Evolutionary conservation across 345 rosid genomes (phyloP).

Genomic region (Gossypium australe): DNA sequence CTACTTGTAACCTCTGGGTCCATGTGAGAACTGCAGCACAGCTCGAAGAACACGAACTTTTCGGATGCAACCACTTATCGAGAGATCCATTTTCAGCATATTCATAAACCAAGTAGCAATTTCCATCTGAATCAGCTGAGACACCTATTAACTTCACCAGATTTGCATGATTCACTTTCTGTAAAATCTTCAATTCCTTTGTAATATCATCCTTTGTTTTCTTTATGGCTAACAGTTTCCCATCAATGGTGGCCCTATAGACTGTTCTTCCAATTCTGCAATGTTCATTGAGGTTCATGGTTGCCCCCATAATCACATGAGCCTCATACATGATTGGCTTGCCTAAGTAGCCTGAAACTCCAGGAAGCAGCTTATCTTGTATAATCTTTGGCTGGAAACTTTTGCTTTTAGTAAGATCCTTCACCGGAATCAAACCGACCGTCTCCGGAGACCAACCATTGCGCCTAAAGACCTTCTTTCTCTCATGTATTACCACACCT

Average conservation of each 20-base stretch:
- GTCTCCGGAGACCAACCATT: conserved; percentile 33
- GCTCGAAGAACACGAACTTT: conserved; percentile 26
- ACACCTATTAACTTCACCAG: conserved; percentile 52
- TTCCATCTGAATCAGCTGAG: conserved; percentile 33
- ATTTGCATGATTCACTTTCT: conserved; percentile 57
- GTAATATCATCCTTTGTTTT: conserved; percentile 35
- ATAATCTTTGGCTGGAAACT: conserved; percentile 27
- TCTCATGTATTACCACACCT: conserved; percentile 18
- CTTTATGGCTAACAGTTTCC: conserved; percentile 45
- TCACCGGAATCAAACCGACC: conserved; percentile 32
- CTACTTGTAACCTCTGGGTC: conserved; percentile 47
- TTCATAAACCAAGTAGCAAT: conserved; percentile 55
- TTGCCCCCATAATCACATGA: conserved; percentile 39
- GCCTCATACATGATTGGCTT: conserved; percentile 42
- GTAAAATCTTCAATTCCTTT: conserved; percentile 48
- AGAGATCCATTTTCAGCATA: conserved; percentile 56
- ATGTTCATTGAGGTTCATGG: conserved; percentile 37
- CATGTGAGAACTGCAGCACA: conserved; percentile 31
- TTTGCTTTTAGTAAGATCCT: conserved; percentile 15
- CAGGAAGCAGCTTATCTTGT: conserved; percentile 45
- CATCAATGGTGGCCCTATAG: conserved; percentile 42
- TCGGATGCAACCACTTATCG: conserved; percentile 40
- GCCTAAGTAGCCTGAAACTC: conserved; percentile 48
- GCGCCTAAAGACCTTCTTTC: conserved; percentile 24
- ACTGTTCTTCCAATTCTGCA: conserved; percentile 45